These are phyloP conservation scores for Patellifolia procumbens DNA, from an alignment of 179 eudicot species.

Conservation along the genomic window DNA sequence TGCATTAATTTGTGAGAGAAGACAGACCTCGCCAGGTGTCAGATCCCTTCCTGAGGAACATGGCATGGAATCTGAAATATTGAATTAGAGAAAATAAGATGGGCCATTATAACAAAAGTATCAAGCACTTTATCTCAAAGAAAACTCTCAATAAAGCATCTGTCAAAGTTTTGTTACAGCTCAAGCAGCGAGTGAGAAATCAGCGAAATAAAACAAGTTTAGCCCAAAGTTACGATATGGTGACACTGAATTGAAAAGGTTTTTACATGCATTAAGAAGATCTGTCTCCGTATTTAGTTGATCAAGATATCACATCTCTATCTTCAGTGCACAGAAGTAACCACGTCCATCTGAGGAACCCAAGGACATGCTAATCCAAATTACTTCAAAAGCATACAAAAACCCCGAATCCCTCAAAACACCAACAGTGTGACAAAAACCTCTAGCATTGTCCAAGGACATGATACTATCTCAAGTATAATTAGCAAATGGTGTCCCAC, in stretches of 20 bases:
- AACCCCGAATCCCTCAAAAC: background rate
- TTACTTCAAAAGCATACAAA: background rate
- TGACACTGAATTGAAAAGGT: background rate
- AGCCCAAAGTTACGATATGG: background rate
- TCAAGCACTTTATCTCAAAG: background rate
- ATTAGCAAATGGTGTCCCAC: background rate
- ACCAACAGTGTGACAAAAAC: background rate
- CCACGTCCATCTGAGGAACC: background rate
- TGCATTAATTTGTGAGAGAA: slow-evolving; percentile 8
- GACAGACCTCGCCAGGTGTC: slow-evolving; percentile 35
- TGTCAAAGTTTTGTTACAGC: background rate
- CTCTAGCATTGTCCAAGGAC: no score
- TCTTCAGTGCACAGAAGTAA: background rate
- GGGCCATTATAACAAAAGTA: slow-evolving; percentile 25
- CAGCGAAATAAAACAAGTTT: background rate
- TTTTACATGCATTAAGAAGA: background rate
- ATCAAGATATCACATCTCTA: no score
- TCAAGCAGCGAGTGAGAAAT: background rate
- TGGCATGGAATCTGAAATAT: slow-evolving; percentile 23
- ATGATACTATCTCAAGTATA: background rate
- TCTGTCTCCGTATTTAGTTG: background rate
- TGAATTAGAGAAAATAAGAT: slow-evolving; percentile 14
- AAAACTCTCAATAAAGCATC: background rate
- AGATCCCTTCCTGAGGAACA: slow-evolving; percentile 37
- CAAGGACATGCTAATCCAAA: background rate